Conservation (phyloP, 345 rosid genomes). For the Alliaria petiolata region DNA sequence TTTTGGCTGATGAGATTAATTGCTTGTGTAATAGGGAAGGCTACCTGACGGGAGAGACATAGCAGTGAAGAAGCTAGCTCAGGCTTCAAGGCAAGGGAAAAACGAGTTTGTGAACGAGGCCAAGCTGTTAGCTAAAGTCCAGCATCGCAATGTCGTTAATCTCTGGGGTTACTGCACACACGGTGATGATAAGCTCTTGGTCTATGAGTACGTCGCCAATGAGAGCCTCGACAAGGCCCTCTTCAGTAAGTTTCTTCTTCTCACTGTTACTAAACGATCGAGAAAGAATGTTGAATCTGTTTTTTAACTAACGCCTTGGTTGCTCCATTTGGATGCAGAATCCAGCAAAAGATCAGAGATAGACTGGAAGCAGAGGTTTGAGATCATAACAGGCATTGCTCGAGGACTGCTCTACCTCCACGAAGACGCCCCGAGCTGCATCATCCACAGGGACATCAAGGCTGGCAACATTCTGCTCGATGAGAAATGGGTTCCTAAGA, state of each 20-base stretch:
- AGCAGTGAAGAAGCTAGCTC: slow-evolving; percentile 92
- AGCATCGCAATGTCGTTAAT: slow-evolving; percentile 92
- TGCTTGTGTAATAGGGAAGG: slow-evolving; percentile 53
- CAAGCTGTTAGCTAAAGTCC: slow-evolving; percentile 79
- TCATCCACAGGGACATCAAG: slow-evolving; percentile 94
- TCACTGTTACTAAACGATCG: neutral
- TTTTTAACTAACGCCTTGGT: neutral
- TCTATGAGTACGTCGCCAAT: slow-evolving; percentile 73
- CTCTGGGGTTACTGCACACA: slow-evolving; percentile 82
- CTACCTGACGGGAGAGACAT: slow-evolving; percentile 87
- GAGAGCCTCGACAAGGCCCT: slow-evolving; percentile 96
- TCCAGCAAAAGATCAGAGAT: slow-evolving; percentile 45
- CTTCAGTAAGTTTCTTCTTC: slow-evolving; percentile 60
- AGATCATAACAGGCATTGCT: slow-evolving; percentile 73
- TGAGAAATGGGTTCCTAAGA: slow-evolving; percentile 94
- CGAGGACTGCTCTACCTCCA: slow-evolving; percentile 94
- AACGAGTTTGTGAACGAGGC: slow-evolving; percentile 90
- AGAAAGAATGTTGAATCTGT: neutral
- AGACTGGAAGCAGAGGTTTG: slow-evolving; percentile 78
- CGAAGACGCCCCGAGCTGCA: slow-evolving; percentile 73
- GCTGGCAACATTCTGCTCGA: slow-evolving; percentile 93
- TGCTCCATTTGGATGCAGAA: slow-evolving; percentile 41
- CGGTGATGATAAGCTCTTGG: slow-evolving; percentile 82
- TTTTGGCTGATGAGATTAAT: slow-evolving; percentile 18
- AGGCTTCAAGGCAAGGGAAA: slow-evolving; percentile 74